phyloP scores from a whole-genome alignment of 78 protist genomes.

The Dictyostelium discoideum region dicty_2.7 NC_007088.5:1536501-1537000 shows the following conservation, averaged over 20 bases:
- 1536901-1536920: constrained; percentile 40
- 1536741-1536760: constrained; percentile 55
- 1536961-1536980: background rate
- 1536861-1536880: background rate
- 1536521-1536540: background rate
- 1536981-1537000: constrained; percentile 8
- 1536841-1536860: too few species aligned
- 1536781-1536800: constrained; percentile 80
- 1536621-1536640: constrained; percentile 23
- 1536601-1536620: constrained; percentile 71
- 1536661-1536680: constrained; percentile 28
- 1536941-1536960: background rate
- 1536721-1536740: constrained; percentile 17
- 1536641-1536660: constrained; percentile 23
- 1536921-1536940: too few species aligned
- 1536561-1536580: constrained; percentile 86
- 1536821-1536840: too few species aligned
- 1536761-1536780: constrained; percentile 90
- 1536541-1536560: constrained; percentile 81
- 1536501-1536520: background rate
- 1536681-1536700: constrained; percentile 21
- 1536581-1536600: constrained; percentile 52
- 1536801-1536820: background rate
- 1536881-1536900: constrained; percentile 57
- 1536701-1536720: background rate